A percentile compares a stretch with the other conserved stretches of the same genome.
These are phyloP conservation scores for Cladosporium sphaerospermum DNA, from an alignment of 2,329 filamentous ascomycete genomes.

Conservation along the genomic window DNA sequence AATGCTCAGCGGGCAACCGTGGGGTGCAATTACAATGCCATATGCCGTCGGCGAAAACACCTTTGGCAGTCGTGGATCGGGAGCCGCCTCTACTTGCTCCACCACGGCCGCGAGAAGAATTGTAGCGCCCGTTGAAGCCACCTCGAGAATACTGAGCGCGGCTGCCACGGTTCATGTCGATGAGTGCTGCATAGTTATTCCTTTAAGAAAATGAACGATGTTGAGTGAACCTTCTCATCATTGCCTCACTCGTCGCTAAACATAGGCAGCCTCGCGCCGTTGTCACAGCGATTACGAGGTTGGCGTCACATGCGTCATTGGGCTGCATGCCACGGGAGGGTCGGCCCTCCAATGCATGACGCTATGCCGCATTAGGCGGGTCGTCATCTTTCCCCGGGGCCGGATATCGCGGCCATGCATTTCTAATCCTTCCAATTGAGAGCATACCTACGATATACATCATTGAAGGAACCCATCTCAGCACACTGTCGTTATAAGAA, in stretches of 20 bases:
- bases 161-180: slow-evolving; percentile 4
- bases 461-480: no score
- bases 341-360: not conserved
- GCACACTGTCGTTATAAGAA: not conserved
- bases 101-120: slow-evolving; percentile 1
- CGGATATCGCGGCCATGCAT: not conserved
- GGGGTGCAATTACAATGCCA: slow-evolving; percentile 54
- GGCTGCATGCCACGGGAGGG: no score
- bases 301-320: not conserved
- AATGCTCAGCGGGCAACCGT: slow-evolving; percentile 47
- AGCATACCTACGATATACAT: no score
- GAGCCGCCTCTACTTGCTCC: not conserved
- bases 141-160: slow-evolving; percentile 1
- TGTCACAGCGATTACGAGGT: not conserved
- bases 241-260: no score
- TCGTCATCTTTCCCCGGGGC: not conserved
- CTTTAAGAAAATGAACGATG: no score
- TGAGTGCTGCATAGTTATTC: not conserved
- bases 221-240: no score
- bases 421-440: not conserved
- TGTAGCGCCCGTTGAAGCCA: slow-evolving; percentile 5
- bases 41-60: slow-evolving; percentile 29
- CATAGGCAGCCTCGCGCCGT: not conserved
- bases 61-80: slow-evolving; percentile 15
- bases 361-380: not conserved